phyloP scores from a whole-genome alignment of 2,329 filamentous ascomycete genomes.

The Fusarium sp. region DNA sequence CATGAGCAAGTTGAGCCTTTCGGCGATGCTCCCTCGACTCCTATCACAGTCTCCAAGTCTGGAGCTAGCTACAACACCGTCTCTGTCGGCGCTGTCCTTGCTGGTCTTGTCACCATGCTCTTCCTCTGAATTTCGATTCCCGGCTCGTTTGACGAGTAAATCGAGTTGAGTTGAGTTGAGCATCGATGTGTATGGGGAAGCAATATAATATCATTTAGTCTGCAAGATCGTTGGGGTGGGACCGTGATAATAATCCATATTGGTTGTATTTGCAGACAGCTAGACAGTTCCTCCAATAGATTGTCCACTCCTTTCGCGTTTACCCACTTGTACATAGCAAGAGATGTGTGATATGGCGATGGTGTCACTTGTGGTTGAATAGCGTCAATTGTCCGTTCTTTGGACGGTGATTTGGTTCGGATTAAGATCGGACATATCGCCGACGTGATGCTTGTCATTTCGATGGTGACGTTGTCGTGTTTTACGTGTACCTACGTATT shows the following conservation, averaged over 20 bases:
- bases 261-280: slow-evolving; percentile 13
- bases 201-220: not conserved
- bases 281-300: slow-evolving; percentile 32
- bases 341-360: not conserved
- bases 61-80: slow-evolving; percentile 32
- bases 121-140: slow-evolving; percentile 29
- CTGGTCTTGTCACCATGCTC: slow-evolving; percentile 28
- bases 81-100: slow-evolving; percentile 31
- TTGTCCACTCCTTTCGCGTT: slow-evolving; percentile 30
- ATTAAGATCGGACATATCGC: slow-evolving; percentile 34
- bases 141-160: not conserved
- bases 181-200: not conserved
- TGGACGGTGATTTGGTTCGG: slow-evolving; percentile 26
- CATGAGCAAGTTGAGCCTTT: slow-evolving; percentile 5
- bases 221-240: slow-evolving; percentile 27
- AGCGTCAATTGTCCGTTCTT: slow-evolving; percentile 11
- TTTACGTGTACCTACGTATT: not conserved
- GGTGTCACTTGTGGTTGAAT: slow-evolving; percentile 1
- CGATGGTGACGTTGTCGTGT: slow-evolving; percentile 14
- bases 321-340: not conserved
- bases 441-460: slow-evolving; percentile 15
- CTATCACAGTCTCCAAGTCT: slow-evolving; percentile 41
- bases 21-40: slow-evolving; percentile 17
- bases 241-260: not conserved
- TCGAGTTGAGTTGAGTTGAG: not conserved